A percentile compares a stretch with the other conserved stretches of the same genome.
Evolutionary conservation across 139 green algal species (phyloP).

Genomic region (Tetraselmis chui): DNA sequence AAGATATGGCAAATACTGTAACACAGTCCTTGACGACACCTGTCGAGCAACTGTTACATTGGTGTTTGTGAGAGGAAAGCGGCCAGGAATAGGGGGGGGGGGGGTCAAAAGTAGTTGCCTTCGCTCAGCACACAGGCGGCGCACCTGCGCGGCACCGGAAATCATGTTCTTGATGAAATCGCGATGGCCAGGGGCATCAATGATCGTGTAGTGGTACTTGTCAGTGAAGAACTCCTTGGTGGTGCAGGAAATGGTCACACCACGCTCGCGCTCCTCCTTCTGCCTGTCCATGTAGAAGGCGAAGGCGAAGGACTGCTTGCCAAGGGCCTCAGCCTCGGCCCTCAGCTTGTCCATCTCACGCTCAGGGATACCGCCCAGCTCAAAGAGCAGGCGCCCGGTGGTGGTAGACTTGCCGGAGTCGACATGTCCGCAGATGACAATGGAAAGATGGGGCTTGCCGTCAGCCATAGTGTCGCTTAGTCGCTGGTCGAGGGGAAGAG

Average conservation of each 20-base stretch:
- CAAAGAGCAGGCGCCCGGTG: constrained; percentile 93
- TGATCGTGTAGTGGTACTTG: constrained; percentile 98
- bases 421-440: constrained; percentile 79
- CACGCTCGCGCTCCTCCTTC: constrained; percentile 88
- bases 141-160: constrained; percentile 90
- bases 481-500: neutral
- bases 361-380: constrained; percentile 97
- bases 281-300: constrained; percentile 88
- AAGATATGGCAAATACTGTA: no score
- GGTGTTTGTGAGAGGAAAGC: no score
- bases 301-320: constrained; percentile 91
- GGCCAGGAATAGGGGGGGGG: no score
- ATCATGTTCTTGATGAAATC: constrained; percentile 99
- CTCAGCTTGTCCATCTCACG: constrained; percentile 96
- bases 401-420: constrained; percentile 96
- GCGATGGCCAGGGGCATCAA: constrained; percentile 88
- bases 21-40: no score
- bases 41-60: no score
- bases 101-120: constrained; percentile 25
- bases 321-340: constrained; percentile 76
- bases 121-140: constrained; percentile 82
- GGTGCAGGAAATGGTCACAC: constrained; percentile 93
- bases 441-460: constrained; percentile 37
- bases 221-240: constrained; percentile 99
- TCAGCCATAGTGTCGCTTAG: neutral